Evolutionary conservation across 2,329 filamentous ascomycete genomes (phyloP).

Genomic region (Hypoxylon sp.): DNA sequence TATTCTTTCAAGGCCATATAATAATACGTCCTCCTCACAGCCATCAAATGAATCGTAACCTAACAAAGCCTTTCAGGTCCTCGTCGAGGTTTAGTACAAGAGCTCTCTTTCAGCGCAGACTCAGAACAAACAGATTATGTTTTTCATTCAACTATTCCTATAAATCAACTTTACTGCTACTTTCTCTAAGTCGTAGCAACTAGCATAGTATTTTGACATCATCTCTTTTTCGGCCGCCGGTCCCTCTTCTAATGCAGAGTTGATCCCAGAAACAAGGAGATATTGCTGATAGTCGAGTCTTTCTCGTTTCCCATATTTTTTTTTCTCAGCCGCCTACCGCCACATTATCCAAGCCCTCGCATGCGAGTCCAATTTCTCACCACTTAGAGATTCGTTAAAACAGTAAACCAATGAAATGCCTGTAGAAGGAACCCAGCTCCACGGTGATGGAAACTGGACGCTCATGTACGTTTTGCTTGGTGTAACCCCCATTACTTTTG

Average conservation of each 20-base stretch:
- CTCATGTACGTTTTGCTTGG: conserved; percentile 47
- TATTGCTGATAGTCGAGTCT: neutral
- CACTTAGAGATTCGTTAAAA: neutral
- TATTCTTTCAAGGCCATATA: neutral
- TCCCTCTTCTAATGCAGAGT: neutral
- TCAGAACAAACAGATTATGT: neutral
- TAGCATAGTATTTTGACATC: no score
- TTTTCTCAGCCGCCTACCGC: neutral
- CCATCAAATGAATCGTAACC: conserved; percentile 17
- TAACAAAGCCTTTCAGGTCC: conserved; percentile 7
- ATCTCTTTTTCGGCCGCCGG: neutral
- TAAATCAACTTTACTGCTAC: neutral
- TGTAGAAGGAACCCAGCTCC: conserved; percentile 4
- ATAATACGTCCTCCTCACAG: neutral
- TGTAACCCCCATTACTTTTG: conserved; percentile 48
- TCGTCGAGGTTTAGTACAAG: conserved; percentile 1
- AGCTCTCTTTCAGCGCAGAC: conserved; percentile 3
- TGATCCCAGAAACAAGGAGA: neutral
- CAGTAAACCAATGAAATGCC: conserved; percentile 8
- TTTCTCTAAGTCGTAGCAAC: neutral
- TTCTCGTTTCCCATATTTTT: neutral
- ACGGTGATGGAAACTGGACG: conserved; percentile 49
- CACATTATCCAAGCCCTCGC: neutral
- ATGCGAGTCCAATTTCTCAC: neutral
- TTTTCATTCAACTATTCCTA: conserved; percentile 4